Base-by-base conservation (phyloP, 352 stramenopile genomes). In the Phytophthora cactorum region DNA sequence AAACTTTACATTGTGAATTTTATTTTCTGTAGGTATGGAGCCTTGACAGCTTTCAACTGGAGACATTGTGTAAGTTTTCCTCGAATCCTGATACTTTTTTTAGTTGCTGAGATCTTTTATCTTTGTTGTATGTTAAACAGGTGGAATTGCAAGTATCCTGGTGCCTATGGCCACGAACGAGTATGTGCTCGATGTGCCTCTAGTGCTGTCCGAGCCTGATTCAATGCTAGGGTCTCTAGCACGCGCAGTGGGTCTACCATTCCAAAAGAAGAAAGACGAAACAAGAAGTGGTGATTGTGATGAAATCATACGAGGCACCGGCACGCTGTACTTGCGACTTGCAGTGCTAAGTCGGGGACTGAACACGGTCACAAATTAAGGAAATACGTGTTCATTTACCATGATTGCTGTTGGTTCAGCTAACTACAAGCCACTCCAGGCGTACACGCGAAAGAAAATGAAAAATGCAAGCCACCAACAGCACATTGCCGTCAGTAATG, bases 131-230 rank as follows among this genome's bases (percentile, higher is more conserved):
- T 44, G n/a, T 27, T 56, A 0, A 45, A 31, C 49, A 88, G 79
- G 72, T 50, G 78, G 78, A 22, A 63, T 47, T n/a, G 74, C 78
- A 5, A 67, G 54, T 10, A 27, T 85, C 5, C 49, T 56, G 14
- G 22, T 89, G 17, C 80, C 77, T n/a, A 55, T 82, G 29, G 14
- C 51, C 1, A 73, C 61, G 10, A 63, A 73, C 14, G 80, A 89
- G 68, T 79, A 78, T 44, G 52, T 86, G 6, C 38, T 89, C 4
- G 80, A 89, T 50, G 34, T 80, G 2, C 78, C 80, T 14, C 43
- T 89, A 25, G 63, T 72, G 11, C 49, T 68, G 28, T 5, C 52
- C 10, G 46, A 68, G 12, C 28, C 62, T 6, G n/a, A 31, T 22
- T 66, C 71, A 10, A 47, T 67, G 36, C n/a, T 78, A 25, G 65